Percentiles rank a stretch among this genome's conserved stretches.
These are phyloP conservation scores for Croton setiger DNA, from an alignment of 441 rosid genomes.

Conservation along the genomic window DNA sequence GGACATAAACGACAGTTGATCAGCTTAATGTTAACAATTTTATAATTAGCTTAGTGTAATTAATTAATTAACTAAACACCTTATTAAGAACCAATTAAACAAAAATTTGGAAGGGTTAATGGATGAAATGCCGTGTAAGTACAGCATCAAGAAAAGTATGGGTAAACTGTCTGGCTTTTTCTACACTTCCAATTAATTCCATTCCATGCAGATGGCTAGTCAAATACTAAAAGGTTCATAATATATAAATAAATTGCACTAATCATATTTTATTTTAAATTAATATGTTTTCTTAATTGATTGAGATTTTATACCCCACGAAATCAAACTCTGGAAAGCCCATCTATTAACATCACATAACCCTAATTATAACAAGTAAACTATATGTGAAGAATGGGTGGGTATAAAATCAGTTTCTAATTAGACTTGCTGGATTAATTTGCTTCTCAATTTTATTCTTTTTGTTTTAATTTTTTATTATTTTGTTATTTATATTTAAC, in stretches of 20 bases:
- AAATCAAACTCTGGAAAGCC: conserved; percentile 38
- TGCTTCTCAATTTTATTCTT: background rate
- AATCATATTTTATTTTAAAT: conserved; percentile 21
- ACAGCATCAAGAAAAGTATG: conserved; percentile 46
- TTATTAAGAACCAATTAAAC: no score
- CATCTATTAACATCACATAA: conserved; percentile 23
- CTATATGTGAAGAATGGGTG: conserved; percentile 22
- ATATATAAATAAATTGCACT: background rate
- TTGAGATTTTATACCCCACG: conserved; percentile 52
- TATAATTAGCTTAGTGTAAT: no score
- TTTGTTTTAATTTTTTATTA: background rate
- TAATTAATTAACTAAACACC: no score
- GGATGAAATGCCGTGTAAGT: conserved; percentile 37
- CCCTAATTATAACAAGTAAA: conserved; percentile 20
- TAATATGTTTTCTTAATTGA: conserved; percentile 38
- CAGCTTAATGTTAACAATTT: conserved; percentile 11
- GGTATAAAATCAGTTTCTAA: conserved; percentile 25
- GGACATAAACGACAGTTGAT: conserved; percentile 25
- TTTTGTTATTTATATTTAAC: conserved; percentile 6
- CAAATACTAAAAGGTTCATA: conserved; percentile 38
- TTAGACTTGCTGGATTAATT: conserved; percentile 23
- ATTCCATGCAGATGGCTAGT: conserved; percentile 46
- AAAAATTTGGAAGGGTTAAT: conserved; percentile 25
- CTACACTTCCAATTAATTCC: conserved; percentile 13
- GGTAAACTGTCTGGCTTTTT: conserved; percentile 36